These are phyloP conservation scores for Zymoseptoria crescenta DNA, from an alignment of 2,329 filamentous ascomycete genomes.

Conservation along the genomic window DNA sequence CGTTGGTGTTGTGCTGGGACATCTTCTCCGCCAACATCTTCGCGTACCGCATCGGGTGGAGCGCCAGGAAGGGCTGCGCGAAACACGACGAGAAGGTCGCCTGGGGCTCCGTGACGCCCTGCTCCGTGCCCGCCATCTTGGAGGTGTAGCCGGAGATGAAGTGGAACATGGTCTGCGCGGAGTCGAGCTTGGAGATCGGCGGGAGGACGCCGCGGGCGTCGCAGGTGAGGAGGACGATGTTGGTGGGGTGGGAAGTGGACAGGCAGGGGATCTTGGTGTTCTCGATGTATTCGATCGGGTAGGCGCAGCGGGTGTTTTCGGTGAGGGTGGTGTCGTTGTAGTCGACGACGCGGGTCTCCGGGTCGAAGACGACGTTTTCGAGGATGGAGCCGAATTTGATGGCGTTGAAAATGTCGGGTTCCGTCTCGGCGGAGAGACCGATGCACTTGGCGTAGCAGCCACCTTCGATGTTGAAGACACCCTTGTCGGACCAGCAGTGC, in stretches of 20 bases:
- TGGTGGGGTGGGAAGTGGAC: conserved; percentile 77
- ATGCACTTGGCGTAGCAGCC: conserved; percentile 99
- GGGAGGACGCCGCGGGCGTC: conserved; percentile 95
- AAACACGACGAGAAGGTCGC: conserved; percentile 99
- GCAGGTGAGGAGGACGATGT: conserved; percentile 97
- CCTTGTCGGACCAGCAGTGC: conserved; percentile 97
- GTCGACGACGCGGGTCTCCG: conserved; percentile 78
- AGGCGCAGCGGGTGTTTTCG: conserved; percentile 96
- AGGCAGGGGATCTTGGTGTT: conserved; percentile 99
- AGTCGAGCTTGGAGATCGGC: conserved; percentile 93
- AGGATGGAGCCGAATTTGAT: conserved; percentile 96
- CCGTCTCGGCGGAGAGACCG: conserved; percentile 94
- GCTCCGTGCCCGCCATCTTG: conserved; percentile 99
- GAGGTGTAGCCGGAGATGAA: conserved; percentile 99
- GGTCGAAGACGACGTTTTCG: conserved; percentile 98
- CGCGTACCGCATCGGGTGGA: conserved; percentile 98
- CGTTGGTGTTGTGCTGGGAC: conserved; percentile 85
- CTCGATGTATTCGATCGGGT: conserved; percentile 97
- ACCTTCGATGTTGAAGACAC: conserved; percentile 99
- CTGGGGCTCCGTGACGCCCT: conserved; percentile 92
- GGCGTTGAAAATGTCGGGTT: conserved; percentile 93
- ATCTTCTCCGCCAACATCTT: conserved; percentile 99
- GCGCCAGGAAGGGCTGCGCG: conserved; percentile 95
- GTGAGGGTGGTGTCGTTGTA: conserved; percentile 93
- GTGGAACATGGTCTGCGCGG: conserved; percentile 98